Conservation (phyloP, 2,329 filamentous ascomycete species). For the Neofusicoccum sp. region DNA sequence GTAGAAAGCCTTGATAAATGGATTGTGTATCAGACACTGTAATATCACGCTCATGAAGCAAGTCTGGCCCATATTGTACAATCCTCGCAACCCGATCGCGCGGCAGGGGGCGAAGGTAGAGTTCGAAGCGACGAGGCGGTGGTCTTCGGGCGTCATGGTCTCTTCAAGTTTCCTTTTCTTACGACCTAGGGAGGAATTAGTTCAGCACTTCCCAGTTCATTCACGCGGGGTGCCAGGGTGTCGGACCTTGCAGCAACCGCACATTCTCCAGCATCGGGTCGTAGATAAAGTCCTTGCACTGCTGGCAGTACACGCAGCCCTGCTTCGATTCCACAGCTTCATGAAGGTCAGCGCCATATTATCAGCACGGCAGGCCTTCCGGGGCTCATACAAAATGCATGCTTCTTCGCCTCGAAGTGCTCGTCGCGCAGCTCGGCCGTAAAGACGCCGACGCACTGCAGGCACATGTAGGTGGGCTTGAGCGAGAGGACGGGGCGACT, state of each 20-base stretch:
- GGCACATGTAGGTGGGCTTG: slow-evolving; percentile 60
- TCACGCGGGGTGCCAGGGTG: too few species aligned
- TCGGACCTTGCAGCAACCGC: slow-evolving; percentile 67
- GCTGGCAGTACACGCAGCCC: slow-evolving; percentile 76
- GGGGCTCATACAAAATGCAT: slow-evolving; percentile 67
- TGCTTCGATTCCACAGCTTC: slow-evolving; percentile 76
- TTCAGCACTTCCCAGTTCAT: neutral
- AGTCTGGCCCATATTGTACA: slow-evolving; percentile 98
- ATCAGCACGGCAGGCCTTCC: too few species aligned
- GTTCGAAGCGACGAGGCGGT: slow-evolving; percentile 75
- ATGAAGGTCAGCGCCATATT: too few species aligned
- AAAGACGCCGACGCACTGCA: slow-evolving; percentile 72
- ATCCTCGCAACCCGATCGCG: slow-evolving; percentile 83
- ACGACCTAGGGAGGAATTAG: slow-evolving; percentile 27
- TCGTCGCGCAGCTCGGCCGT: slow-evolving; percentile 65
- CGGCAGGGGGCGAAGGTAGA: slow-evolving; percentile 80
- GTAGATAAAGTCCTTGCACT: slow-evolving; percentile 82
- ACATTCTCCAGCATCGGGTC: slow-evolving; percentile 79
- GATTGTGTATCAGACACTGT: slow-evolving; percentile 92
- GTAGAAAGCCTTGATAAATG: slow-evolving; percentile 87
- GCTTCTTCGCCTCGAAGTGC: slow-evolving; percentile 70
- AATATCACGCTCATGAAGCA: slow-evolving; percentile 98
- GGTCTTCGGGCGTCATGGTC: slow-evolving; percentile 64
- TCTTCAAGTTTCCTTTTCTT: slow-evolving; percentile 79
- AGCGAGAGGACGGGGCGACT: slow-evolving; percentile 62